A percentile compares a stretch with the other conserved stretches of the same genome.
These are phyloP conservation scores for Acer negundo DNA, from an alignment of 345 rosid species.

Conservation along the genomic window DNA sequence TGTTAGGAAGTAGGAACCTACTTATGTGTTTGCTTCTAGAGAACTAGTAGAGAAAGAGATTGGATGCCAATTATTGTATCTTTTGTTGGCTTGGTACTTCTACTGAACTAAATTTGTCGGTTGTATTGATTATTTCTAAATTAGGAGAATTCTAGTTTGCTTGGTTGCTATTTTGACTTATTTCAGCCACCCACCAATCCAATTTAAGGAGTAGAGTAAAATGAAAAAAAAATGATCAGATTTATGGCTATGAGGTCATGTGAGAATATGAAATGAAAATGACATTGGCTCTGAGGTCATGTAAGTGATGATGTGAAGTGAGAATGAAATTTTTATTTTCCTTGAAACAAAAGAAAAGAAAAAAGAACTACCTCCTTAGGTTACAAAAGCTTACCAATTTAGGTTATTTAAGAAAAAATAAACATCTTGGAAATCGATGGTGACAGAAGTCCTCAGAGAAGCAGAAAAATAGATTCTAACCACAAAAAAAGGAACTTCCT, in stretches of 20 bases:
- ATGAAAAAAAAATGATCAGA: background rate
- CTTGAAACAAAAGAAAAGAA: background rate
- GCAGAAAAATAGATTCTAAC: background rate
- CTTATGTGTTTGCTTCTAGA: background rate
- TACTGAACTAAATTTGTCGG: slow-evolving; percentile 3
- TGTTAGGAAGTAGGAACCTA: background rate
- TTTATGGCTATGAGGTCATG: background rate
- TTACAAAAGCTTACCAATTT: no score
- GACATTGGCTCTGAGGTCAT: background rate
- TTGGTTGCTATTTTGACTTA: background rate
- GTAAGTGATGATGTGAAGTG: background rate
- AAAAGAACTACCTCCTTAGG: no score
- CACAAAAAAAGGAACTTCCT: background rate
- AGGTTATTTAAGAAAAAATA: background rate
- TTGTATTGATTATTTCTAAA: background rate
- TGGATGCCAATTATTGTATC: background rate
- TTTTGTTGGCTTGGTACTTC: background rate
- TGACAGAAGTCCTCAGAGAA: background rate
- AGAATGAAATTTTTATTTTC: background rate
- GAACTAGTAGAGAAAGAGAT: background rate
- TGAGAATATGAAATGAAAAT: background rate
- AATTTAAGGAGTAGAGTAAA: background rate
- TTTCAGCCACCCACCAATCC: background rate
- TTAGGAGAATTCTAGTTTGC: background rate
- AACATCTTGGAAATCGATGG: background rate